phyloP scores from a whole-genome alignment of 306 rosid species.

The Fagus sylvatica region DNA sequence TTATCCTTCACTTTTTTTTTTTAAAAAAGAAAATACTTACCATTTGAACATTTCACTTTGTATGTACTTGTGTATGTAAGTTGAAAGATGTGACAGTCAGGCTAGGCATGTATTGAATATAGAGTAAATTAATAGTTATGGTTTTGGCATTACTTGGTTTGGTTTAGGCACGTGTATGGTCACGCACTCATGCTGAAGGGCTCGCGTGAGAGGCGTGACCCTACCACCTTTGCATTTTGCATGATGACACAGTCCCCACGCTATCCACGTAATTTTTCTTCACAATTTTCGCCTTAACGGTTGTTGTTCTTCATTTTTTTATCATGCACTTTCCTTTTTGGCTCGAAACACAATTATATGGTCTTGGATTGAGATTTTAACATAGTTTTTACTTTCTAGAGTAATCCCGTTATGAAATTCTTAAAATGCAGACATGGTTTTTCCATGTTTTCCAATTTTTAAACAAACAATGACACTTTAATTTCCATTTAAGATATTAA shows the following conservation, averaged over 20 bases:
- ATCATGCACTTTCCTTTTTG: constrained; percentile 3
- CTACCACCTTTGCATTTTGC: constrained; percentile 35
- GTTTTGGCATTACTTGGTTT: constrained; percentile 16
- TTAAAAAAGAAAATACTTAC: background rate
- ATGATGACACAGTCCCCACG: constrained; percentile 38
- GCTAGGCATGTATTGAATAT: no score
- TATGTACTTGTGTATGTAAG: no score
- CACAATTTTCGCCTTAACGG: constrained; percentile 38
- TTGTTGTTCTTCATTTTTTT: constrained; percentile 21
- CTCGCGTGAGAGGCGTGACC: constrained; percentile 32
- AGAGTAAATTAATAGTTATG: background rate
- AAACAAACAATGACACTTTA: no score
- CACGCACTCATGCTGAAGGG: constrained; percentile 22
- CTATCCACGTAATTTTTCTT: constrained; percentile 44
- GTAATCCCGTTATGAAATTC: no score
- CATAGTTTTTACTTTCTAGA: no score
- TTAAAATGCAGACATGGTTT: no score
- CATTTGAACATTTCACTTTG: no score
- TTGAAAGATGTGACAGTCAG: no score
- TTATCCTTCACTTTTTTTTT: constrained; percentile 34
- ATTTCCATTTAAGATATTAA: no score
- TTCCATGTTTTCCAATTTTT: no score
- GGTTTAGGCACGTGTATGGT: constrained; percentile 19
- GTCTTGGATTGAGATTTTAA: no score
- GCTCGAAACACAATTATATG: background rate